phyloP scores from a whole-genome alignment of 1,284 basidiomycete genomes.

The Puccinia horiana region DNA sequence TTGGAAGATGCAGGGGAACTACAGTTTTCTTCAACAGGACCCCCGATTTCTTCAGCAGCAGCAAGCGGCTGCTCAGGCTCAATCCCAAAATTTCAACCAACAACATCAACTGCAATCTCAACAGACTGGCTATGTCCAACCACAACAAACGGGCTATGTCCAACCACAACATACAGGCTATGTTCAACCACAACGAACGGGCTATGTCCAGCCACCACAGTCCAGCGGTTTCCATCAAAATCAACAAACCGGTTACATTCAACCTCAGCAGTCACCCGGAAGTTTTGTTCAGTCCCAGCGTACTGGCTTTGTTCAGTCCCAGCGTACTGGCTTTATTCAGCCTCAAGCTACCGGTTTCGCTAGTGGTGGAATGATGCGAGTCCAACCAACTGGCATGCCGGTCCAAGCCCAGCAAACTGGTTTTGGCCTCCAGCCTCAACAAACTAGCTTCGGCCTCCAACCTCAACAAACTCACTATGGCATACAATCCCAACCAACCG shows the following conservation, averaged over 20 bases:
- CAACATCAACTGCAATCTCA: constrained; percentile 31
- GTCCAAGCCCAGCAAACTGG: constrained; percentile 36
- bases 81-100: constrained; percentile 10
- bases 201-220: constrained; percentile 41
- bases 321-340: constrained; percentile 37
- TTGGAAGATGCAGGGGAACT: constrained; percentile 47
- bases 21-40: constrained; percentile 49
- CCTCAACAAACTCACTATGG: constrained; percentile 39
- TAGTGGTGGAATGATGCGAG: constrained; percentile 36
- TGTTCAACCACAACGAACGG: constrained; percentile 30
- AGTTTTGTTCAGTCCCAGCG: constrained; percentile 31
- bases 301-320: constrained; percentile 34
- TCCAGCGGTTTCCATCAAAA: constrained; percentile 31
- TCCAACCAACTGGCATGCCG: constrained; percentile 32
- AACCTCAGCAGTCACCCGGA: constrained; percentile 21
- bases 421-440: constrained; percentile 34
- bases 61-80: constrained; percentile 17
- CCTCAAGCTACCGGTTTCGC: constrained; percentile 42
- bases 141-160: neutral
- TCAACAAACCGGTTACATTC: constrained; percentile 40
- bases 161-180: constrained; percentile 13
- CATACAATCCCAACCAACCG: constrained; percentile 25
- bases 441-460: constrained; percentile 30
- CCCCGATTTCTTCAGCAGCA: constrained; percentile 50
- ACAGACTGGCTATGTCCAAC: constrained; percentile 13